Evolutionary conservation across 2,329 filamentous ascomycete species (phyloP).

Genomic region (Aspergillus pseudotamarii): DNA sequence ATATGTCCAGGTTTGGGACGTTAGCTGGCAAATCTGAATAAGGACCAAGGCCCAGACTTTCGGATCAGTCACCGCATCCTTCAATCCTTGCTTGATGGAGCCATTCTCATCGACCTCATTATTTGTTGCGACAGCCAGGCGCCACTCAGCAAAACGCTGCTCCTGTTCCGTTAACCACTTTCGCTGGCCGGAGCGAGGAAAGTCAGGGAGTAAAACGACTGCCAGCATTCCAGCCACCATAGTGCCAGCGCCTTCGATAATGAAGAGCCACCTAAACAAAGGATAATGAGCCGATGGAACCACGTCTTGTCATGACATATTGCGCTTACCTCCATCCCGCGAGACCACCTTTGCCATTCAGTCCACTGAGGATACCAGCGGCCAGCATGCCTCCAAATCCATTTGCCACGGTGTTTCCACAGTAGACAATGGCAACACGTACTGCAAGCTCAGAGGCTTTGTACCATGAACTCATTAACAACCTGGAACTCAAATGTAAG

Average conservation of each 20-base stretch:
- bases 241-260: slow-evolving; percentile 44
- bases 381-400: slow-evolving; percentile 45
- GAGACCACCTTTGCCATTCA: slow-evolving; percentile 44
- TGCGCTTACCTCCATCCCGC: slow-evolving; percentile 37
- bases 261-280: slow-evolving; percentile 34
- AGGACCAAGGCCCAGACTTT: slow-evolving; percentile 21
- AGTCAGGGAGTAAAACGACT: slow-evolving; percentile 40
- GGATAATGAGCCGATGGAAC: neutral
- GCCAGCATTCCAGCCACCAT: slow-evolving; percentile 36
- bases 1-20: slow-evolving; percentile 20
- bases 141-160: slow-evolving; percentile 24
- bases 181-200: slow-evolving; percentile 18
- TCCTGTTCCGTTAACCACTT: slow-evolving; percentile 25
- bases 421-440: slow-evolving; percentile 50
- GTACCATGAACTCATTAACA: slow-evolving; percentile 58
- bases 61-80: slow-evolving; percentile 20
- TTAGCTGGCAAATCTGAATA: slow-evolving; percentile 22
- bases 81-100: slow-evolving; percentile 18
- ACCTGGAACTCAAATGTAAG: neutral
- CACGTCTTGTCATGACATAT: neutral
- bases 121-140: slow-evolving; percentile 21
- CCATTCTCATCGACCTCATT: slow-evolving; percentile 26
- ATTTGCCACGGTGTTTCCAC: slow-evolving; percentile 42
- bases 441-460: slow-evolving; percentile 62
- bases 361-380: slow-evolving; percentile 27